Evolutionary conservation across 1,284 basidiomycete genomes (phyloP), one percentile per base, ranked within the genome.

Genomic region (Malassezia slooffiae): DNA sequence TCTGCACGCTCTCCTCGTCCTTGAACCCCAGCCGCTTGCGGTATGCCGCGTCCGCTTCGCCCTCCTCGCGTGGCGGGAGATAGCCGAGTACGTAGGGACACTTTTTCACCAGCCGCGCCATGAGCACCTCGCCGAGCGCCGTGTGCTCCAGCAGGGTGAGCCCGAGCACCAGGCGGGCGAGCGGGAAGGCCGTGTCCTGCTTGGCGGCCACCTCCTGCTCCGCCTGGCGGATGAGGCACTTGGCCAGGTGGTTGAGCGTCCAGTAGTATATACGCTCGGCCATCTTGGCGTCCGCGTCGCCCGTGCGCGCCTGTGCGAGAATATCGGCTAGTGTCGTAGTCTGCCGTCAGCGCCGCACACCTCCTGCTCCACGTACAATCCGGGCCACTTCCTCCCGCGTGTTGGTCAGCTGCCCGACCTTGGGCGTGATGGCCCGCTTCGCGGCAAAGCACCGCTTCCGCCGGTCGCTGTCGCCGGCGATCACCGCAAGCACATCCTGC

Each of bases 181-280:
- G 76, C 0, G 91, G 90, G 34, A 78, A 76, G 0, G 88, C 89
- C 8, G 82, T 83, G 27, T 80, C 79, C 57, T 84, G 80, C 70
- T 90, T 85, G 2, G 87, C 88, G 2, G 84, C 80, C 5, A 95
- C 86, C 71, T 97, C 91, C 0, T 82, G 83, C 72, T 95, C 89
- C 6, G 90, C 89, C 74, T 96, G 93, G 26, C 84, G 77, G 33
- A 96, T 79, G 46, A 97, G 79, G 27, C 81, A 76, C 67, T 96
- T 97, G 41, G 85, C 75, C 17, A 93, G 76, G 16, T 89, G 84
- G 19, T 85, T 90, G 19, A 91, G 77, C 13, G 83, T 76, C 55
- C 87, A 85, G 36, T 75, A 72, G 70, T 90, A 91, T 10, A 72
- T 64, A 7, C 20, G 21, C 17, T 57, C 53, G 12, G 49, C n/a